Base-by-base conservation (phyloP, 306 rosid species). In the Sicyos edulis region DNA sequence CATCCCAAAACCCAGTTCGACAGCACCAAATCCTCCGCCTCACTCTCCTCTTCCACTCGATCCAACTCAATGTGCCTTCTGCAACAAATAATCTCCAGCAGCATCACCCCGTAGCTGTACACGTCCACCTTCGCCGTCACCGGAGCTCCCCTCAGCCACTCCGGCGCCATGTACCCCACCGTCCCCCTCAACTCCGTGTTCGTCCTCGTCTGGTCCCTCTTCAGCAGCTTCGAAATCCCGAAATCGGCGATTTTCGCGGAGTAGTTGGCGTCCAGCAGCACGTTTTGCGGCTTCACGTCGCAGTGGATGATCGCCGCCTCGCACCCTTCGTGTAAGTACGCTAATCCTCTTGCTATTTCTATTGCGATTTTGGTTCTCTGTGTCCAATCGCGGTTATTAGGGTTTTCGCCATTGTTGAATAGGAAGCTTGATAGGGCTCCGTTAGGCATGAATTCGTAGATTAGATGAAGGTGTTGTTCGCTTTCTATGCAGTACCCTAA, bases 261-360 rank as follows among this genome's bases (percentile, higher is more conserved):
- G 17, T 68, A 68, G 5, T 76, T 68, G 13, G 76, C 77, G n/a
- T 75, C 83, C 54, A 83, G 74, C 4, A 83, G 73, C 40, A 83
- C 76, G 32, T 83, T 83, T 74, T 80, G 57, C 0, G 80, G 70
- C 70, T 64, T 78, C 49, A 80, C 76, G 78, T 83, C 84, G 54
- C 84, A 83, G 21, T 83, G 84, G 56, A 83, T 83, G 59, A 83
- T 83, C 63, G 72, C 78, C 2, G 60, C 72, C 57, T 83, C 84
- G 61, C 84, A 83, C 26, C 75, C 82, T 50, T 78, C 87, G 45
- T 83, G 87, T 5, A 83, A 54, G 74, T 83, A 80, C 8, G 74
- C 77, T 19, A 83, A 58, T 17, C 84, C 87, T 72, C 55, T 49
- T 12, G 79, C 79, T 10, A 83, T 42, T 12, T 40, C 45, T 8